Percentiles rank a stretch among this genome's conserved stretches.
Conservation (phyloP, 352 stramenopile genomes). For the Phytopythium vexans region DNA sequence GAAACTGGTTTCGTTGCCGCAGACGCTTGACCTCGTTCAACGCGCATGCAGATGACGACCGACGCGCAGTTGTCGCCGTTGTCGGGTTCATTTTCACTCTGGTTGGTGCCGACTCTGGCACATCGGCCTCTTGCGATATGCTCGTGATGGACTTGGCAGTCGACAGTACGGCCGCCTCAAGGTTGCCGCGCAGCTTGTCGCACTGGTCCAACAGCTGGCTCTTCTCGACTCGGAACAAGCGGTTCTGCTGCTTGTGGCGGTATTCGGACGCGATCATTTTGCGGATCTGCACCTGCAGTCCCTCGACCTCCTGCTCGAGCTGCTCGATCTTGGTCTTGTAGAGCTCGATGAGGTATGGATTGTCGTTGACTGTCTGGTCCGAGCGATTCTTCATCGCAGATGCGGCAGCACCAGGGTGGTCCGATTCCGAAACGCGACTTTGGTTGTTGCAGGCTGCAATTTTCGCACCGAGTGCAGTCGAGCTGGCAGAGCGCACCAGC, state of each 20-base stretch:
- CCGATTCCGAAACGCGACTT: too few relatives aligned
- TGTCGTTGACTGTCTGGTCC: constrained; percentile 18
- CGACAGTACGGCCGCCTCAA: constrained; percentile 38
- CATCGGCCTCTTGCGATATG: neutral
- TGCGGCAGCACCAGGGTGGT: too few relatives aligned
- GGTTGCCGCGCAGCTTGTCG: constrained; percentile 37
- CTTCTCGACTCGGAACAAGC: constrained; percentile 41
- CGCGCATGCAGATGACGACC: neutral
- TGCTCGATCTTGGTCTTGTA: constrained; percentile 54
- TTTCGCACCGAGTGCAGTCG: neutral
- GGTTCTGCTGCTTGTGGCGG: constrained; percentile 69
- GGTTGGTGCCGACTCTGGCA: too few relatives aligned
- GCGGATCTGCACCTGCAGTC: constrained; percentile 63
- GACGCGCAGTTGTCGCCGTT: neutral
- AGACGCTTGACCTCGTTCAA: constrained; percentile 51
- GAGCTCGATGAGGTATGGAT: constrained; percentile 64
- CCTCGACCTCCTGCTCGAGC: constrained; percentile 53
- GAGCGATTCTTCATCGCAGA: too few relatives aligned
- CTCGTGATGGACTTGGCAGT: constrained; percentile 29
- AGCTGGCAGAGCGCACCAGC: constrained; percentile 13
- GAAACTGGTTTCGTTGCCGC: constrained; percentile 49
- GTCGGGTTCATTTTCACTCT: too few relatives aligned
- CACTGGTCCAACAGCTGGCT: constrained; percentile 42
- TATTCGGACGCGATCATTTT: constrained; percentile 82
- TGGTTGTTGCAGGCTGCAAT: too few relatives aligned